Evolutionary conservation across 2,329 filamentous ascomycete genomes (phyloP), one percentile per base, ranked within the genome.

Genomic region (Pyricularia sp.): DNA sequence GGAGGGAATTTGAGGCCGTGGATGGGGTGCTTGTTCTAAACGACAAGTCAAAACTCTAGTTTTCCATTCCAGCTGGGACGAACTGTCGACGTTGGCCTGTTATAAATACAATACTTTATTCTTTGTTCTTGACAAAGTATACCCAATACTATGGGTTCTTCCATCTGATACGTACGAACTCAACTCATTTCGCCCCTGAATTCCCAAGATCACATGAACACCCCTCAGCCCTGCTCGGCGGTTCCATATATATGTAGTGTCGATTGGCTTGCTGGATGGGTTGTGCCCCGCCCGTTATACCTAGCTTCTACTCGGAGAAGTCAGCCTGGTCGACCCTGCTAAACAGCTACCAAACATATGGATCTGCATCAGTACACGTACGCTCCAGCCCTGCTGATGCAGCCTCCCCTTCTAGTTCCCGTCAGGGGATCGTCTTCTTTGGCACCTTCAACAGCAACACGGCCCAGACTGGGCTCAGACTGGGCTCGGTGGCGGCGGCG

Each of bases 1-100:
- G 91, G 0, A 83, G 79, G 70, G 87, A 97, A 36, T 97, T 89
- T 76, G 84, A 87, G n/a, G 81, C 92, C 1, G 78, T 83, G 31
- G 80, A 86, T 31, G 91, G 90, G 0, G 88, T 86, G 0, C 77
- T 93, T 71, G 84, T 89, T 25, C 78, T 82, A 71, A 84, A 79
- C 68, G 75, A 77, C n/a, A 78, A 75, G 72, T 76, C 82, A 14
- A 84, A 64, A 31, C 23, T 50, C 12, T 66, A 50, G 23, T 17
- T 6, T 66, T 31, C n/a, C 11, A 26, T 28, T 25, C n/a, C 20
- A 30, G 42, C 20, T 50, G 20, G 42, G 17, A 50, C 14, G 9
- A n/a, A n/a, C 4, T 50, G 3, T 17, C 42, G 17, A 50, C 20
- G 17, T 50, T 50, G 17, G 4, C n/a, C 36, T 50, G 20, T 50